phyloP scores from a whole-genome alignment of 2,329 filamentous ascomycete species.

The Ambrosiella xylebori region DNA sequence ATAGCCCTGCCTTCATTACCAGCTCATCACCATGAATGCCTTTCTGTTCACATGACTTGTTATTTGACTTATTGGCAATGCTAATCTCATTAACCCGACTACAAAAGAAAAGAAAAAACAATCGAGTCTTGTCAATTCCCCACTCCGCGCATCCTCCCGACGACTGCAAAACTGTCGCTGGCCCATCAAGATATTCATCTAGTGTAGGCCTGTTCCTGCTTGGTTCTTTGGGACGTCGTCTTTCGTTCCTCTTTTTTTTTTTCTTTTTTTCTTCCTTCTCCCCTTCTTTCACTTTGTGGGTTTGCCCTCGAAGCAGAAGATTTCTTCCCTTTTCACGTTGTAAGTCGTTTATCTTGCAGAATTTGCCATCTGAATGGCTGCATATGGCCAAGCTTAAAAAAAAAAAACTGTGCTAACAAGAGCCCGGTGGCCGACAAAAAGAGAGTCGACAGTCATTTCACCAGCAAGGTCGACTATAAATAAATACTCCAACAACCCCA shows the following conservation, averaged over 20 bases:
- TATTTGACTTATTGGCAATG: not conserved
- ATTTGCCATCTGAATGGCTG: too few relatives aligned
- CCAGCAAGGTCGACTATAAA: too few relatives aligned
- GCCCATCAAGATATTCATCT: not conserved
- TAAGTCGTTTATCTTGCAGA: too few relatives aligned
- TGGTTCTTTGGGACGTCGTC: not conserved
- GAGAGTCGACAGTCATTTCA: too few relatives aligned
- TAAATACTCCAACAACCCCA: too few relatives aligned
- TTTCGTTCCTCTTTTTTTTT: not conserved
- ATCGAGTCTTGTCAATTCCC: not conserved
- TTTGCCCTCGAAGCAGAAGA: not conserved
- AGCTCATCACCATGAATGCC: not conserved
- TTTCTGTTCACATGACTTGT: not conserved
- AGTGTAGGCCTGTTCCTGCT: not conserved
- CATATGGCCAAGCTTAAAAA: too few relatives aligned
- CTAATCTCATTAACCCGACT: not conserved
- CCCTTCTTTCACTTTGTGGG: not conserved
- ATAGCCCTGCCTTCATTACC: not conserved
- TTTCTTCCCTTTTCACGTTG: too few relatives aligned
- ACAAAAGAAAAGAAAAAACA: not conserved
- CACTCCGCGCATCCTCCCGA: not conserved
- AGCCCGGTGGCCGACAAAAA: too few relatives aligned
- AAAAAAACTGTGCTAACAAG: too few relatives aligned
- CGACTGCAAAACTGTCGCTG: not conserved
- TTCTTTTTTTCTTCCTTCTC: not conserved